Evolutionary conservation across 1,284 basidiomycete species (phyloP).

Genomic region (Ustanciosporium gigantosporum): DNA sequence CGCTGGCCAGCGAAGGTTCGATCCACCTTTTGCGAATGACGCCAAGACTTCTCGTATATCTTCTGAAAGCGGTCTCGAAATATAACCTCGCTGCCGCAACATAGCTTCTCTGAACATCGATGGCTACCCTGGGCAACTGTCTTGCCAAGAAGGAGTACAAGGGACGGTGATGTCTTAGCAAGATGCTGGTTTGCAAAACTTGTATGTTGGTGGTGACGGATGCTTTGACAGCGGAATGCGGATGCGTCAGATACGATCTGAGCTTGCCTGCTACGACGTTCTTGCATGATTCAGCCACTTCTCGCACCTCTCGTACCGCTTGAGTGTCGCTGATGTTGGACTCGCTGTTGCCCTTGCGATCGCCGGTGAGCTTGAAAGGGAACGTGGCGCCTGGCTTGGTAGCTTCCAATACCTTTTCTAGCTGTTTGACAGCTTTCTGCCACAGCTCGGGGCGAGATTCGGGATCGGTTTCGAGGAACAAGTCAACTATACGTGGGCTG

Average conservation of each 20-base stretch:
- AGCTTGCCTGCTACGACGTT: conserved; percentile 82
- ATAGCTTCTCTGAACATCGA: conserved; percentile 88
- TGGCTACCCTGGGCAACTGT: conserved; percentile 78
- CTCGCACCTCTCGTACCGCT: conserved; percentile 77
- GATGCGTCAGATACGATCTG: conserved; percentile 78
- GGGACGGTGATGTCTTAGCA: conserved; percentile 71
- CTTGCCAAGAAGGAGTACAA: conserved; percentile 84
- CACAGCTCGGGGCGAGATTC: conserved; percentile 65
- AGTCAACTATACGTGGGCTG: conserved; percentile 76
- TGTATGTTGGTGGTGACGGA: conserved; percentile 91
- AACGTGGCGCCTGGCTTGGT: conserved; percentile 66
- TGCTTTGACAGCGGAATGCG: conserved; percentile 78
- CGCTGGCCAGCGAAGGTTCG: conserved; percentile 6
- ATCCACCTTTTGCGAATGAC: conserved; percentile 32
- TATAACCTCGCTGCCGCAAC: conserved; percentile 81
- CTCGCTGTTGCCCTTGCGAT: background rate
- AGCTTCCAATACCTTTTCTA: conserved; percentile 75
- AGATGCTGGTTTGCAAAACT: conserved; percentile 83
- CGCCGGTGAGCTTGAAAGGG: background rate
- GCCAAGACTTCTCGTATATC: conserved; percentile 73
- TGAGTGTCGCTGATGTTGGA: conserved; percentile 53
- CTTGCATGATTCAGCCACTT: conserved; percentile 80
- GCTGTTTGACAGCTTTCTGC: conserved; percentile 76
- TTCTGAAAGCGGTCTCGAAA: conserved; percentile 91
- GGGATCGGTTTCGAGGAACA: conserved; percentile 79